A percentile compares a stretch with the other conserved stretches of the same genome.
These are phyloP conservation scores for Kazachstania taianensis DNA, from an alignment of 805 yeast genomes.

Conservation along the genomic window DNA sequence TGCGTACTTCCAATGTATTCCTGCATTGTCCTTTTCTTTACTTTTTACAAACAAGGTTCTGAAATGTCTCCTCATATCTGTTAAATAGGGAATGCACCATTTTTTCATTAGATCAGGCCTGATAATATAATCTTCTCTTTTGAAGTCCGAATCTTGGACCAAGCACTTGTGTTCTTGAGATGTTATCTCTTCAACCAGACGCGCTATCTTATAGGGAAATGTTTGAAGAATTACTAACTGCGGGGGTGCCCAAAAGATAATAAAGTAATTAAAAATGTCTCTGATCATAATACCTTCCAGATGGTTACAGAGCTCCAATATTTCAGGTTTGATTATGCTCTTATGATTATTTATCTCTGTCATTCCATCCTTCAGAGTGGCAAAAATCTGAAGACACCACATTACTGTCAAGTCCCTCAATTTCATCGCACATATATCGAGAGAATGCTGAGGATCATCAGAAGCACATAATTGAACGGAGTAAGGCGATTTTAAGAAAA, in stretches of 20 bases:
- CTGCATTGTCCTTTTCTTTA: conserved; percentile 1
- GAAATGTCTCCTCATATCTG: conserved; percentile 39
- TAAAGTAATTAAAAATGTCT: conserved; percentile 31
- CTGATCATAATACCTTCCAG: conserved; percentile 16
- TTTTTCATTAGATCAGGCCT: conserved; percentile 15
- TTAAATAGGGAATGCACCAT: conserved; percentile 34
- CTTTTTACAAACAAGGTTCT: conserved; percentile 20
- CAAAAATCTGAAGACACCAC: conserved; percentile 21
- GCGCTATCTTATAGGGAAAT: conserved; percentile 34
- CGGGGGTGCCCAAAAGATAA: conserved; percentile 52
- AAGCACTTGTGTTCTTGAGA: conserved; percentile 12
- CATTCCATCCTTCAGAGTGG: conserved; percentile 13
- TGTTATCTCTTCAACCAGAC: conserved; percentile 10
- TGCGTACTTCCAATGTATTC: conserved; percentile 16
- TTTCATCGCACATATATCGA: conserved; percentile 25
- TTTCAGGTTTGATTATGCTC: too few species aligned
- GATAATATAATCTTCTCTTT: conserved; percentile 5
- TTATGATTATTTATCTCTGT: conserved; percentile 1
- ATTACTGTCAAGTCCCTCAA: conserved; percentile 25
- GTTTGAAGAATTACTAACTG: conserved; percentile 35
- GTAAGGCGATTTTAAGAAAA: conserved; percentile 15
- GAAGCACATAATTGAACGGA: conserved; percentile 18
- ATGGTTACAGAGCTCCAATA: background rate
- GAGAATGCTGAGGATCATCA: conserved; percentile 13
- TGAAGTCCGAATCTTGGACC: background rate